Evolutionary conservation across 441 rosid genomes (phyloP).

Genomic region (Theobroma grandiflorum): DNA sequence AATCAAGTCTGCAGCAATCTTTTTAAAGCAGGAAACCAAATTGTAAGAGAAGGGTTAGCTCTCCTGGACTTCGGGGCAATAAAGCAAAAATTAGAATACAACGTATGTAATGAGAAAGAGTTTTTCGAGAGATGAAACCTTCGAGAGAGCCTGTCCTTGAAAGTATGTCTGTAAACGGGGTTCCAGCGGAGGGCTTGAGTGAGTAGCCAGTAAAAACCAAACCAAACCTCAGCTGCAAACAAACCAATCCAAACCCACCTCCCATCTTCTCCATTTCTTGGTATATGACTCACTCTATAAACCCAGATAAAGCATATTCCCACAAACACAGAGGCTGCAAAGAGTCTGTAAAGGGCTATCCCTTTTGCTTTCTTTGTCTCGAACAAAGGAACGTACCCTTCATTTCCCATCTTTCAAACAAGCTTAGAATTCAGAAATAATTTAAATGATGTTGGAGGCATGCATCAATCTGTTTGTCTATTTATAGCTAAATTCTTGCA

Average conservation of each 20-base stretch:
- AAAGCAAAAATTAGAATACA: not conserved
- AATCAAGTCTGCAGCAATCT: no score
- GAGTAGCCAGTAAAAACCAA: constrained; percentile 36
- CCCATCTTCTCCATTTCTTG: constrained; percentile 15
- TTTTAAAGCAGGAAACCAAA: no score
- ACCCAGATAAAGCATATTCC: constrained; percentile 27
- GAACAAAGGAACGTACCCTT: constrained; percentile 18
- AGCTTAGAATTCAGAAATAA: no score
- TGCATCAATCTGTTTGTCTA: not conserved
- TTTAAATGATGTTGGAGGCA: not conserved
- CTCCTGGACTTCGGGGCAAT: no score
- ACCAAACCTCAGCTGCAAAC: constrained; percentile 32
- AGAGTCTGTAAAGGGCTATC: constrained; percentile 6
- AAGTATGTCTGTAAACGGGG: constrained; percentile 31
- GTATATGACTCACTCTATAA: constrained; percentile 11
- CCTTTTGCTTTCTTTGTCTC: constrained; percentile 27
- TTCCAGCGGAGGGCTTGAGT: constrained; percentile 46
- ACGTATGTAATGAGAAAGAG: not conserved
- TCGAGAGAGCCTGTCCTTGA: constrained; percentile 39
- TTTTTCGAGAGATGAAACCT: constrained; percentile 27
- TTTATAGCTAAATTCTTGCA: not conserved
- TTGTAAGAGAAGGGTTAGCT: no score
- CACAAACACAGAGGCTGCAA: constrained; percentile 7
- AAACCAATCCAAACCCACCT: constrained; percentile 31
- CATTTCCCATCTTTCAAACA: not conserved